Percentiles rank a stretch among this genome's conserved stretches.
phyloP scores from a whole-genome alignment of 768 basidiomycete genomes.

The Tylopilus felleus region DNA sequence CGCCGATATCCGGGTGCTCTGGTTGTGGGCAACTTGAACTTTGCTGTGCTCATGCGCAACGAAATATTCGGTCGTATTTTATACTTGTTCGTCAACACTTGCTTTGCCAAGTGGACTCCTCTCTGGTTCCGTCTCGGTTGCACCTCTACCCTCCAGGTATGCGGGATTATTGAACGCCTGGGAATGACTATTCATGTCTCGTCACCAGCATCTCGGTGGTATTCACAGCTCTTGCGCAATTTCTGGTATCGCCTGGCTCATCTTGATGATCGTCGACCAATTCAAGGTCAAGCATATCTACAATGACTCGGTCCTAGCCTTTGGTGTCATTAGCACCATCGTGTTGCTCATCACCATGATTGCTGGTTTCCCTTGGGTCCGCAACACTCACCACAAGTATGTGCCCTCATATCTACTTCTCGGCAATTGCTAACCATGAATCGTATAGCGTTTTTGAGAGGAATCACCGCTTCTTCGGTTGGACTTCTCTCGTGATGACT shows the following conservation, averaged over 20 bases:
- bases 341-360: slow-evolving; percentile 55
- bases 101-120: slow-evolving; percentile 83
- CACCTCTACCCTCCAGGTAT: slow-evolving; percentile 67
- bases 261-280: slow-evolving; percentile 58
- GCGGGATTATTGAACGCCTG: neutral
- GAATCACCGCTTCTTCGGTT: slow-evolving; percentile 77
- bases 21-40: slow-evolving; percentile 69
- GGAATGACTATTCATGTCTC: slow-evolving; percentile 7
- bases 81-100: slow-evolving; percentile 66
- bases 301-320: slow-evolving; percentile 54
- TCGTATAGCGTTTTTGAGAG: slow-evolving; percentile 66
- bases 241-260: slow-evolving; percentile 67
- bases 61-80: slow-evolving; percentile 78
- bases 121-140: slow-evolving; percentile 68
- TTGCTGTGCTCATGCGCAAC: slow-evolving; percentile 74
- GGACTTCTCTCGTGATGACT: slow-evolving; percentile 55
- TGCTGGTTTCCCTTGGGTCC: slow-evolving; percentile 75
- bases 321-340: slow-evolving; percentile 59
- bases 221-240: slow-evolving; percentile 75
- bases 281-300: slow-evolving; percentile 48
- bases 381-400: slow-evolving; percentile 80
- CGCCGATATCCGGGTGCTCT: slow-evolving; percentile 63
- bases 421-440: neutral
- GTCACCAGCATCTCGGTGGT: slow-evolving; percentile 65
- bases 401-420: slow-evolving; percentile 17